Percentiles rank a stretch among this genome's conserved stretches.
Evolutionary conservation across 805 yeast species (phyloP).

Genomic region (Scheffersomyces amazonensis): DNA sequence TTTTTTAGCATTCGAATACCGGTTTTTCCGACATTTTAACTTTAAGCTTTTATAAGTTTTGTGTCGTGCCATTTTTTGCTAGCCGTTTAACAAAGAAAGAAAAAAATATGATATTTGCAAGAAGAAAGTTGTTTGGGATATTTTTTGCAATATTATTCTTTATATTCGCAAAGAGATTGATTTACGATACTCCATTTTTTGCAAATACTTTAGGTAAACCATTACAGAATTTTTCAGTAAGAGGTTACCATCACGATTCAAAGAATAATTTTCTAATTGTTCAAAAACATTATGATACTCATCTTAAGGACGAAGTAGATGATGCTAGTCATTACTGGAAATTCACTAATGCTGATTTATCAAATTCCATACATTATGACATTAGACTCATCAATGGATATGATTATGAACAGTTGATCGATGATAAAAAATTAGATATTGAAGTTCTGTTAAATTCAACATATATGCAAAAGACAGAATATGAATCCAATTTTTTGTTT

Average conservation of each 20-base stretch:
- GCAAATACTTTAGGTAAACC: no score
- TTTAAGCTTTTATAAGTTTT: no score
- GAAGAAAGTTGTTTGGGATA: no score
- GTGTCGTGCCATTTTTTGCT: no score
- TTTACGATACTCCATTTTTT: no score
- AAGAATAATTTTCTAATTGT: constrained; percentile 12
- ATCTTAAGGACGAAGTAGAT: constrained; percentile 3
- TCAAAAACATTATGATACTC: constrained; percentile 8
- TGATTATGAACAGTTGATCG: constrained; percentile 10
- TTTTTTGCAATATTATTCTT: no score
- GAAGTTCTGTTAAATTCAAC: constrained; percentile 6
- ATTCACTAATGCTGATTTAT: constrained; percentile 7
- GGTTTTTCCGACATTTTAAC: no score
- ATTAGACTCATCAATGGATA: constrained; percentile 15
- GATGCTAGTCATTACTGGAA: constrained; percentile 11
- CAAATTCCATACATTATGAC: constrained; percentile 6
- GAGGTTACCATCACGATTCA: constrained; percentile 13
- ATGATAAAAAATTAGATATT: constrained; percentile 2
- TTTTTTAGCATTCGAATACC: no score
- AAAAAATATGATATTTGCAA: no score
- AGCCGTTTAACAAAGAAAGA: no score
- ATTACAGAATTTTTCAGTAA: constrained; percentile 3
- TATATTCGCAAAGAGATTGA: no score
- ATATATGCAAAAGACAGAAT: constrained; percentile 6
- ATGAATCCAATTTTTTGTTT: constrained; percentile 13